phyloP scores from a whole-genome alignment of 805 yeast species.

The Candida caryicola region DNA sequence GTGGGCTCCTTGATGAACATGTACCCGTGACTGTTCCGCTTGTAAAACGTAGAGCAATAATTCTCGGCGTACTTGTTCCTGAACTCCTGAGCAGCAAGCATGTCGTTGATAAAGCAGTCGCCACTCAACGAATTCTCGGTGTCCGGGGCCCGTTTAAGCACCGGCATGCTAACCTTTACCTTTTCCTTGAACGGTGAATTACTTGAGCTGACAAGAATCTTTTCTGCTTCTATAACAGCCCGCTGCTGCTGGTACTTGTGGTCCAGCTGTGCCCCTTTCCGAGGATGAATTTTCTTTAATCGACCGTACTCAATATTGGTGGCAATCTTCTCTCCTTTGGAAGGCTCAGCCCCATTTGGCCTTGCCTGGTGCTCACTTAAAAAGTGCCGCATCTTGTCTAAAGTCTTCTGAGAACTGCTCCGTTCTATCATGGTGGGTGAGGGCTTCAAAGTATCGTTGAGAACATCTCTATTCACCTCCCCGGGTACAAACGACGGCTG shows the following conservation, averaged over 20 bases:
- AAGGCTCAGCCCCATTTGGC: not conserved
- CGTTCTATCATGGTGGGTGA: not conserved
- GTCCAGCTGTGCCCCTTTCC: not conserved
- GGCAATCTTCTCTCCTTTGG: too few species aligned
- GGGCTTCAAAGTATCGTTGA: not conserved
- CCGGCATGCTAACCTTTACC: slow-evolving; percentile 5
- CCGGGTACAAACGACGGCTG: slow-evolving; percentile 18
- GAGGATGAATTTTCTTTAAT: not conserved
- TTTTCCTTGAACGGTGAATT: not conserved
- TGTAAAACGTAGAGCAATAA: slow-evolving; percentile 32
- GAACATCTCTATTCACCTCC: not conserved
- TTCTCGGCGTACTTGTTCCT: slow-evolving; percentile 8
- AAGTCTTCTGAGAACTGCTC: not conserved
- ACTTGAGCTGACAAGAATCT: not conserved
- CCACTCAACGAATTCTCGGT: not conserved
- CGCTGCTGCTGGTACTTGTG: not conserved
- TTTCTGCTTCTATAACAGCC: not conserved
- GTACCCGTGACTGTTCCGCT: slow-evolving; percentile 30
- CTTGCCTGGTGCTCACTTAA: not conserved
- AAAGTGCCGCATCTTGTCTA: slow-evolving; percentile 1
- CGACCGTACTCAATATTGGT: not conserved
- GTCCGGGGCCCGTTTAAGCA: not conserved
- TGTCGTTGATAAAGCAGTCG: slow-evolving; percentile 5
- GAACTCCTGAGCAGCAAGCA: slow-evolving; percentile 6
- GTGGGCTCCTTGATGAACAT: slow-evolving; percentile 35